phyloP scores from a whole-genome alignment of 345 rosid species.

The Citrus australasica region DNA sequence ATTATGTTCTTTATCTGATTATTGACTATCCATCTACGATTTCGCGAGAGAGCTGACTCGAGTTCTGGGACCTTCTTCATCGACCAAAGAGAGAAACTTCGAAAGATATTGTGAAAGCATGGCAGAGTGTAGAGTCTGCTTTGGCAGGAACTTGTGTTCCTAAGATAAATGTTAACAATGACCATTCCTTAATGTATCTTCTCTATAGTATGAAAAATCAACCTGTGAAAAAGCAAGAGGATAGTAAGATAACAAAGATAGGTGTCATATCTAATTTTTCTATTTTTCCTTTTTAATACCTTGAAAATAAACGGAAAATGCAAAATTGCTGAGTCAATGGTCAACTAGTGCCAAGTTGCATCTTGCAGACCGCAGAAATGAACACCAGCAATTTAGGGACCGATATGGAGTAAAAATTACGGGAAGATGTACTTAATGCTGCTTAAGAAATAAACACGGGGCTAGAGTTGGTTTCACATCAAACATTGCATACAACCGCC shows the following conservation, averaged over 20 bases:
- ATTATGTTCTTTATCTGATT: slow-evolving; percentile 84
- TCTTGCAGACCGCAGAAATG: not conserved
- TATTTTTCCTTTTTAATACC: not conserved
- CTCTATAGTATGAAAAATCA: not conserved
- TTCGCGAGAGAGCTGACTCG: slow-evolving; percentile 75
- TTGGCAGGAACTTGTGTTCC: not conserved
- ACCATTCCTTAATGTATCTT: slow-evolving; percentile 4
- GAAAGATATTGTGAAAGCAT: slow-evolving; percentile 9
- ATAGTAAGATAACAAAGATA: not conserved
- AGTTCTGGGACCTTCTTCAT: slow-evolving; percentile 90
- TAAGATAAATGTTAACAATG: not conserved
- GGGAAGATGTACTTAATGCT: not conserved
- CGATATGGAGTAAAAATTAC: not conserved
- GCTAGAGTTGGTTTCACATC: no score
- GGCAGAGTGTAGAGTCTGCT: slow-evolving; percentile 15
- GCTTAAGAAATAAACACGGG: not conserved
- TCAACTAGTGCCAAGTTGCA: not conserved
- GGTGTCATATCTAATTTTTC: not conserved
- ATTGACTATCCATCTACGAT: slow-evolving; percentile 85
- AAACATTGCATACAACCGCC: not conserved
- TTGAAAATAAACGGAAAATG: not conserved
- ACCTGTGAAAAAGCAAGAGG: not conserved
- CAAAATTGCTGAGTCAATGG: not conserved
- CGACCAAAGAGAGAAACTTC: slow-evolving; percentile 83
- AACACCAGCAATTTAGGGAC: not conserved